Percentiles rank a stretch among this genome's conserved stretches.
Conservation (phyloP, 805 yeast species). For the Teunomyces aglyptinius region DNA sequence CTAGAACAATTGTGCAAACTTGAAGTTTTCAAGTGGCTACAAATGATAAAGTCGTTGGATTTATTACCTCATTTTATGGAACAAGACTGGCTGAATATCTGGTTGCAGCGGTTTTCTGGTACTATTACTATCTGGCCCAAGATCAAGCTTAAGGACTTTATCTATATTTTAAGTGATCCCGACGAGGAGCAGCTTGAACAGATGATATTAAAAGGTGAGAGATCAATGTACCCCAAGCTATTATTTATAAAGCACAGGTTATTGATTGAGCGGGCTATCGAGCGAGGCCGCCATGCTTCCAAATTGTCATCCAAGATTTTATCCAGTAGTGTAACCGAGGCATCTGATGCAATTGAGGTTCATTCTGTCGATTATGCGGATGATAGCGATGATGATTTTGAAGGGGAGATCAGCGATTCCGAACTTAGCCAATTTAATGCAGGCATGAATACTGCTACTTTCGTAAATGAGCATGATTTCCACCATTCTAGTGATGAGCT, state of each 20-base stretch:
- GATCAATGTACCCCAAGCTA: conserved; percentile 63
- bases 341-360: conserved; percentile 7
- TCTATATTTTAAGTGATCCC: conserved; percentile 68
- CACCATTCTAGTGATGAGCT: background rate
- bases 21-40: conserved; percentile 76
- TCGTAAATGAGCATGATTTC: background rate
- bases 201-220: conserved; percentile 62
- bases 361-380: conserved; percentile 11
- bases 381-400: conserved; percentile 9
- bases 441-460: background rate
- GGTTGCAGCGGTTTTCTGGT: conserved; percentile 73
- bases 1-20: conserved; percentile 66
- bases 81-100: conserved; percentile 79
- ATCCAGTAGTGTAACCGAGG: conserved; percentile 3
- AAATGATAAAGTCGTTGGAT: conserved; percentile 61
- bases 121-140: conserved; percentile 77
- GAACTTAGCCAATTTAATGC: conserved; percentile 1
- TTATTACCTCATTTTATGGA: conserved; percentile 65
- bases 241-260: conserved; percentile 63
- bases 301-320: conserved; percentile 14
- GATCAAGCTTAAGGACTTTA: conserved; percentile 55
- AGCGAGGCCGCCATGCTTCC: conserved; percentile 42
- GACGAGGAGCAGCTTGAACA: conserved; percentile 51
- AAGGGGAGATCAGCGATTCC: conserved; percentile 2
- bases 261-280: conserved; percentile 63